Evolutionary conservation across 2,329 filamentous ascomycete species (phyloP), one percentile per base, ranked within the genome.

Genomic region (Aspergillus latus): DNA sequence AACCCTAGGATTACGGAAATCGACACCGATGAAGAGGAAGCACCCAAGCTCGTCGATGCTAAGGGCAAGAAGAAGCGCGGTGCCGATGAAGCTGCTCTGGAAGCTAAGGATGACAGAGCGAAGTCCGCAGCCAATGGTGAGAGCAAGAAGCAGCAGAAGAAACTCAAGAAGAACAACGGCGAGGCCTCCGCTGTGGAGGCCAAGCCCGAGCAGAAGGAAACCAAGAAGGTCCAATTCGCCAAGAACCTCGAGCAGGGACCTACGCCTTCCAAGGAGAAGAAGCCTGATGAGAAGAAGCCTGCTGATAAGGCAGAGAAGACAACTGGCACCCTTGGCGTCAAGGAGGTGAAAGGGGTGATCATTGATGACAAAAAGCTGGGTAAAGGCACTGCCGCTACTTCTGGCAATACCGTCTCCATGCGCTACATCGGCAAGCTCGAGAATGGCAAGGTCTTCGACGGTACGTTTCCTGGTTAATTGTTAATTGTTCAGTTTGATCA

Each of bases 171-270:
- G 84, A 97, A 97, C 83, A 90, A 96, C 74, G 94, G 93, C 65
- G 89, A 97, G 73, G 87, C 94, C 58, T 85, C 88, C 58, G 77
- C 82, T 50, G 72, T 72, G 60, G 79, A 80, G 62, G 59, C 71
- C 52, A 74, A 80, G 62, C 11, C 54, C 6, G 76, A 70, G 59
- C 55, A 74, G 62, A 86, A 87, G 82, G 79, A 81, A 55, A 88
- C 89, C 76, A 97, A 97, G 86, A 97, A 97, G 82, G 94, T 99
- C 59, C 91, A 96, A 77, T 99, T 99, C 74, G 93, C 94, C 72
- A 97, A 97, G 84, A 92, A 97, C 77, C 90, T 99, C 61, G 94
- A 97, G 82, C 92, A 96, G 77, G 94, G 94, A 58, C 94, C 94
- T 62, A 95, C 92, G 43, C 86, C 87, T 64, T 87, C 89, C 62